Percentiles rank a stretch among this genome's conserved stretches.
phyloP scores from a whole-genome alignment of 2,329 filamentous ascomycete genomes.

The Trichoderma sp. region DNA sequence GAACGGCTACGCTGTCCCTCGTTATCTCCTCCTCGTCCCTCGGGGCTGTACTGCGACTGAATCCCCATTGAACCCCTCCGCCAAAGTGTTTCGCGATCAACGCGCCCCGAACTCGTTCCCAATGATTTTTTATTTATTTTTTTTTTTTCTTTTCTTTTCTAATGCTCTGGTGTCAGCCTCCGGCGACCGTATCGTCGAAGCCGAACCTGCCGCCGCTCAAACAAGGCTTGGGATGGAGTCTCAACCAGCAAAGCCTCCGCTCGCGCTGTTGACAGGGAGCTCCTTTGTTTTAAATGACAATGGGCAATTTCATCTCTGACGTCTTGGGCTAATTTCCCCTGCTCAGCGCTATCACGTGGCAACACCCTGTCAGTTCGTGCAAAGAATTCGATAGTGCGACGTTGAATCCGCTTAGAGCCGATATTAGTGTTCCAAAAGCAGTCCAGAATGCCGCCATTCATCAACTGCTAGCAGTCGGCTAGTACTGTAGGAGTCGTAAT shows the following conservation, averaged over 20 bases:
- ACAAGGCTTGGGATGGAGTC: neutral
- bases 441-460: neutral
- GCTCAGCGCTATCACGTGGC: slow-evolving; percentile 11
- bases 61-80: slow-evolving; percentile 2
- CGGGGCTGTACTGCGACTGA: neutral
- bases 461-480: neutral
- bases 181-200: neutral
- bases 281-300: slow-evolving; percentile 9
- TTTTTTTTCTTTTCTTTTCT: neutral
- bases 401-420: slow-evolving; percentile 11
- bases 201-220: neutral
- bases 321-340: neutral
- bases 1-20: neutral
- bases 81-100: neutral
- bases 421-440: slow-evolving; percentile 1
- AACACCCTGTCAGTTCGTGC: slow-evolving; percentile 4
- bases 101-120: neutral
- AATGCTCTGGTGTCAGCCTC: neutral
- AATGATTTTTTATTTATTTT: neutral
- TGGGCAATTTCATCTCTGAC: neutral
- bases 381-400: slow-evolving; percentile 11
- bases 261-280: neutral
- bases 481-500: no score
- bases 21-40: neutral
- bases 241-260: neutral